These are phyloP conservation scores for Colletotrichum tamarilloi DNA, from an alignment of 2,329 filamentous ascomycete genomes.

Conservation along the genomic window DNA sequence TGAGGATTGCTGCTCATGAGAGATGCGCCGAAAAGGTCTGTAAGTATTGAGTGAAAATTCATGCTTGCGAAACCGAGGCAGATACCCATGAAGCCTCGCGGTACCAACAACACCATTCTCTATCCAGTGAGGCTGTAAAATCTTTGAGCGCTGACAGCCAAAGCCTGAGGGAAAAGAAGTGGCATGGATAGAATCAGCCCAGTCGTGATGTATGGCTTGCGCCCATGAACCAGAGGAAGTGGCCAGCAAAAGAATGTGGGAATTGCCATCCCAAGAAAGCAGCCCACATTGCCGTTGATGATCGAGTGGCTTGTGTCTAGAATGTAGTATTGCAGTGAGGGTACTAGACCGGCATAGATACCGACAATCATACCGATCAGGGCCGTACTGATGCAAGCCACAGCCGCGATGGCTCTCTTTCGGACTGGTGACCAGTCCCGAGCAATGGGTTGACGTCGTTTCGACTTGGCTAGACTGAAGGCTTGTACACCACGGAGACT, in stretches of 20 bases:
- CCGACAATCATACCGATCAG: constrained; percentile 78
- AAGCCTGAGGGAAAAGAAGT: constrained; percentile 79
- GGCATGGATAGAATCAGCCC: constrained; percentile 77
- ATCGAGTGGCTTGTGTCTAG: constrained; percentile 75
- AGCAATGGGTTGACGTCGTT: constrained; percentile 73
- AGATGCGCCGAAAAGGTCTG: constrained; percentile 81
- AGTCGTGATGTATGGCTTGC: constrained; percentile 80
- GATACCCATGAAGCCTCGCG: constrained; percentile 74
- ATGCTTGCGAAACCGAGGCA: constrained; percentile 81
- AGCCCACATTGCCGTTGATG: constrained; percentile 78
- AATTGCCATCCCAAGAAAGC: constrained; percentile 77
- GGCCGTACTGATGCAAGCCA: constrained; percentile 79
- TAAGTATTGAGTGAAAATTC: constrained; percentile 78
- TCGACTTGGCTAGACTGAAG: constrained; percentile 64
- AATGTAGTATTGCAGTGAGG: constrained; percentile 82
- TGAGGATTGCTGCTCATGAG: constrained; percentile 79
- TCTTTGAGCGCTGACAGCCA: constrained; percentile 68
- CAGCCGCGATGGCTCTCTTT: constrained; percentile 75
- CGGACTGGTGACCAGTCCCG: constrained; percentile 76
- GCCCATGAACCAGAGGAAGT: constrained; percentile 78
- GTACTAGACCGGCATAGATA: constrained; percentile 82
- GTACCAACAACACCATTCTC: constrained; percentile 70
- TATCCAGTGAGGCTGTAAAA: constrained; percentile 67
- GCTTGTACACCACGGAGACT: constrained; percentile 61
- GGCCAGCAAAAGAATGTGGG: constrained; percentile 80